Base-by-base conservation (phyloP, 106 monocot genomes). In the Dendrobium catenatum region DNA sequence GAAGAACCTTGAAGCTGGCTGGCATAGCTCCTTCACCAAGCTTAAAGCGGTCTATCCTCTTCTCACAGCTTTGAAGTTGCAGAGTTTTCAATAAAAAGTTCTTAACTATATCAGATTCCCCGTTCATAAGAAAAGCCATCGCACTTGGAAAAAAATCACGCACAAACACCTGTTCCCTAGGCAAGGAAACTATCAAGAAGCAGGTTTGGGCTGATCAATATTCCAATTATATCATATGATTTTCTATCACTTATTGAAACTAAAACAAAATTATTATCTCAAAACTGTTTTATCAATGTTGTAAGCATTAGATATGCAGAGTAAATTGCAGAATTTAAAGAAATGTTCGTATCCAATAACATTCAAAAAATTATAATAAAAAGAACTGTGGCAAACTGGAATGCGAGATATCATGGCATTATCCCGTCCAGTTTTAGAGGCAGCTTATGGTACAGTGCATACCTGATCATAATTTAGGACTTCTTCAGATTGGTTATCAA, bases 391-490 rank as follows among this genome's bases (percentile, higher is more conserved):
- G 54, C 9, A 54, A 10, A 54, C 2, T 37, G 37, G 37, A 54
- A 54, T 54, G 9, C 16, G 54, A 54, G 54, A 54, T 54, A 54
- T 54, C 16, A 10, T 54, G 54, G 16, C 54, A 54, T 10, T 9
- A 54, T 54, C 9, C 54, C 16, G 3, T 37, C 37, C 54, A 10
- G 9, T 54, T 54, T 54, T 54, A 54, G 54, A 16, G 54, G 54
- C 16, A 54, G 16, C 9, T 16, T 54, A 13, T 54, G 54, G 2
- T 17, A 11, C 2, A 72, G 24, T 15, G 19, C 64, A 54, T 78
- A 96, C 96, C 96, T 94, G 96, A 83, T 96, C 96, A 66, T 96
- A 96, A 86, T 96, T 96, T 26, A 96, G 86, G 80, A 96, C 94
- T 74, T 94, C 94, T 80, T 96, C 96, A 6, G 91, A 91, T 47